Percentiles rank a stretch among this genome's conserved stretches.
These are phyloP conservation scores for Fusarium circinatum DNA, from an alignment of 2,329 filamentous ascomycete species.

Conservation along the genomic window DNA sequence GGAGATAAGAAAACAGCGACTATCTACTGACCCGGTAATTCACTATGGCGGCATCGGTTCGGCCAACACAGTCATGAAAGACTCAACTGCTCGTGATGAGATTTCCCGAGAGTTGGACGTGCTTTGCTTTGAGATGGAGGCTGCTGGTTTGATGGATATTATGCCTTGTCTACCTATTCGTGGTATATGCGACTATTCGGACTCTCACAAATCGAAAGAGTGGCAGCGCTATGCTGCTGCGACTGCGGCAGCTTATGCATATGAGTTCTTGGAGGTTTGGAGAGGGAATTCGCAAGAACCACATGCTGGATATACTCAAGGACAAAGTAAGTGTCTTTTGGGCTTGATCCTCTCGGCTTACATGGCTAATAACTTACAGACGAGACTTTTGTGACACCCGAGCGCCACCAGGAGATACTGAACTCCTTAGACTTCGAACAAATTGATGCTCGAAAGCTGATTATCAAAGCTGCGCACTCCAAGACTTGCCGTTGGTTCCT, in stretches of 20 bases:
- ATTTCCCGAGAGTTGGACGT: neutral
- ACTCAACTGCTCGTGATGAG: rapidly evolving
- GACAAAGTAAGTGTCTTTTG: too few species aligned
- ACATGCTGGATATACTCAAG: too few species aligned
- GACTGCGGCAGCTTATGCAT: neutral
- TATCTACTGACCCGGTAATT: rapidly evolving
- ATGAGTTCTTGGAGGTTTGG: neutral
- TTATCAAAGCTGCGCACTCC: constrained; percentile 49
- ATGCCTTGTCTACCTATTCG: neutral
- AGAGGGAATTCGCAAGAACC: too few species aligned
- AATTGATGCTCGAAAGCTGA: constrained; percentile 50
- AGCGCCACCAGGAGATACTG: constrained; percentile 16
- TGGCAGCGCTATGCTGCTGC: neutral
- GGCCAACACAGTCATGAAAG: rapidly evolving
- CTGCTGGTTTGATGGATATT: neutral
- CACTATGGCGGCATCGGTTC: rapidly evolving
- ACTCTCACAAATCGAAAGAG: neutral
- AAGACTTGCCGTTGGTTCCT: constrained; percentile 38
- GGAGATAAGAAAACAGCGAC: rapidly evolving
- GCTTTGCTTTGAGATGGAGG: neutral
- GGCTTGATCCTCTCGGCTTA: too few species aligned
- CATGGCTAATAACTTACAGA: too few species aligned
- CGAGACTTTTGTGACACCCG: too few species aligned
- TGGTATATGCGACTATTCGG: neutral
- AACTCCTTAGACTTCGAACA: constrained; percentile 51